phyloP scores from a whole-genome alignment of 768 basidiomycete genomes.

The Coprinopsis sp. region DNA sequence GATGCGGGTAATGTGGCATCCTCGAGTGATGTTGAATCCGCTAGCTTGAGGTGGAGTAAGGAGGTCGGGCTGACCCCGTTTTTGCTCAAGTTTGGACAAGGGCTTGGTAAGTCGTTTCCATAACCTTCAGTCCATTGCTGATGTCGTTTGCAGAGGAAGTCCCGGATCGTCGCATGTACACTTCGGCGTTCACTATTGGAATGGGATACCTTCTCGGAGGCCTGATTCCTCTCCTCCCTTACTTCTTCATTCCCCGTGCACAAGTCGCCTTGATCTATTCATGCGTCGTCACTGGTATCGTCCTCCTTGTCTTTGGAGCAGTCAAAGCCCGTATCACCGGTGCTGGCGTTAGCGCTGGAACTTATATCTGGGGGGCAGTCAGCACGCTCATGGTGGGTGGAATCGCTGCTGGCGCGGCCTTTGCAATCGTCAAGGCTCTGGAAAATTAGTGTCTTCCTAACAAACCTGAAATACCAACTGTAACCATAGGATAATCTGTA shows the following conservation, averaged over 20 bases:
- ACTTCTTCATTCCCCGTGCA: conserved; percentile 81
- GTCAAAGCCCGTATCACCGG: conserved; percentile 88
- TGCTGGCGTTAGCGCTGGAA: conserved; percentile 56
- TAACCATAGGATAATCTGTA: too few species aligned
- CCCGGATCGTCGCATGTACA: conserved; percentile 76
- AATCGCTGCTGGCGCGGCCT: conserved; percentile 72
- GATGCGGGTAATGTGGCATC: conserved; percentile 14
- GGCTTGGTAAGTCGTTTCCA: conserved; percentile 53
- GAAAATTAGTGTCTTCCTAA: conserved; percentile 33
- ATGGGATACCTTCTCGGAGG: conserved; percentile 92
- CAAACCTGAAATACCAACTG: too few species aligned
- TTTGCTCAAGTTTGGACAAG: conserved; percentile 93
- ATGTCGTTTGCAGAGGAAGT: conserved; percentile 66
- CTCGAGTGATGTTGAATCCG: conserved; percentile 50
- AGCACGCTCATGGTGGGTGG: conserved; percentile 89
- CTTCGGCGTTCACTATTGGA: conserved; percentile 93
- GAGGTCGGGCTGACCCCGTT: conserved; percentile 90
- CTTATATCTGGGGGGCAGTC: conserved; percentile 84
- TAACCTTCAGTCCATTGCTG: background rate
- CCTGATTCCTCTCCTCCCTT: conserved; percentile 86
- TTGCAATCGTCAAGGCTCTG: conserved; percentile 46
- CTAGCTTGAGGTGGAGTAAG: conserved; percentile 59
- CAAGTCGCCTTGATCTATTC: conserved; percentile 68
- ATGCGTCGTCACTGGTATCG: conserved; percentile 73
- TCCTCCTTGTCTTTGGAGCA: conserved; percentile 86